Base-by-base conservation (phyloP, 177 flowering plant species). In the Vitis hybrid region DNA sequence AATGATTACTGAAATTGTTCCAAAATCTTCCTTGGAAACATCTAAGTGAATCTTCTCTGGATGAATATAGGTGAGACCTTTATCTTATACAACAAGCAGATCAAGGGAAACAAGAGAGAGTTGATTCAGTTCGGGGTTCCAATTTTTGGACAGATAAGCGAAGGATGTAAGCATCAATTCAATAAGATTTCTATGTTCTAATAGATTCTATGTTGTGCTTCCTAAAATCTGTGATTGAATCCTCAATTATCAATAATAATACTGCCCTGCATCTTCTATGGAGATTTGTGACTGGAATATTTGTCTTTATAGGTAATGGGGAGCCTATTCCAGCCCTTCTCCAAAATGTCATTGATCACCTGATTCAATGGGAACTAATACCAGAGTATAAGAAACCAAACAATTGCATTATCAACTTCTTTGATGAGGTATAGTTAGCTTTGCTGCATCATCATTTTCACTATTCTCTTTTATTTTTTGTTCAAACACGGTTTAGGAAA, bases 111-210 rank as follows among this genome's bases (percentile, higher is more conserved):
- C 81, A 89, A 81, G 87, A 88, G 94, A 75, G 99, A 95, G 80
- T 75, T 92, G 60, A 86, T 95, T 79, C 99, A 95, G 81, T 76
- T 95, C 17, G 99, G 99, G n/a, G 85, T 87, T 75, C 98, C 99
- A 60, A 84, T 93, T 66, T 95, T 95, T 71, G 89, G 90, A 65
- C 88, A 83, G 49, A 79, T 90, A 65, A 86, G 83, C 72, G 94
- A 91, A 11, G 94, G 86, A 18, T 67, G 74, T 75, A 81, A 85
- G 68, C 73, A 72, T 54, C 82, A 77, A 61, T 64, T 74, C 55
- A 73, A 89, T 84, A 80, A 76, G 80, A n/a, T 50, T 21, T 64
- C 19, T 1, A 13, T 55, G 1, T 11, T 56, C 51, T 70, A 18
- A 32, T 54, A 21, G 32, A 30, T 62, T 32, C 2, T 5, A 39